Conservation (phyloP, 108 stramenopile species). For the Stephanodiscus triporus region DNA sequence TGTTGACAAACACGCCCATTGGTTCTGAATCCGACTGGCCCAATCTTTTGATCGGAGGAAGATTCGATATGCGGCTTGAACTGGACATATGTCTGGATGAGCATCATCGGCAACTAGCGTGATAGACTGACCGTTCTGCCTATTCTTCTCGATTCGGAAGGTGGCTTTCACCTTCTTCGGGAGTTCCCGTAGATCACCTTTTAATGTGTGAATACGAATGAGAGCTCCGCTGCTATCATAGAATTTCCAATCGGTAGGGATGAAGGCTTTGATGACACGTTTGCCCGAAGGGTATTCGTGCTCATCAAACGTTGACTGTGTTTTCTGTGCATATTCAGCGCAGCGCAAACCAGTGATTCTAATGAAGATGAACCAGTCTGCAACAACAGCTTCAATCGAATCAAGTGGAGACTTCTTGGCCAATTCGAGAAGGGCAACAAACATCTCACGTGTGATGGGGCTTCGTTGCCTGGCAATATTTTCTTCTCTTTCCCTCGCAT, state of each 20-base stretch:
- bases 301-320: not conserved
- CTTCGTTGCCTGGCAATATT: conserved; percentile 11
- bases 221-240: not conserved
- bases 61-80: not conserved
- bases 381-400: not conserved
- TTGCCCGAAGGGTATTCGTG: conserved; percentile 12
- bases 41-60: not conserved
- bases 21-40: conserved; percentile 15
- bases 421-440: not conserved
- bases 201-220: not conserved
- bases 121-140: conserved; percentile 7
- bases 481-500: not conserved
- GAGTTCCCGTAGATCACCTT: not conserved
- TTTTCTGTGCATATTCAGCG: conserved; percentile 17
- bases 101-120: not conserved
- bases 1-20: conserved; percentile 6
- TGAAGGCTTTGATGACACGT: conserved; percentile 10
- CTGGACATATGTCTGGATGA: conserved; percentile 5
- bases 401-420: not conserved
- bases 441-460: conserved; percentile 6
- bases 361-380: not conserved
- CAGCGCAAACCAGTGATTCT: not conserved
- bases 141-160: conserved; percentile 18
- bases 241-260: not conserved
- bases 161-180: not conserved